These are phyloP conservation scores for Mycena latifolia DNA, from an alignment of 768 basidiomycete species.

Conservation along the genomic window DNA sequence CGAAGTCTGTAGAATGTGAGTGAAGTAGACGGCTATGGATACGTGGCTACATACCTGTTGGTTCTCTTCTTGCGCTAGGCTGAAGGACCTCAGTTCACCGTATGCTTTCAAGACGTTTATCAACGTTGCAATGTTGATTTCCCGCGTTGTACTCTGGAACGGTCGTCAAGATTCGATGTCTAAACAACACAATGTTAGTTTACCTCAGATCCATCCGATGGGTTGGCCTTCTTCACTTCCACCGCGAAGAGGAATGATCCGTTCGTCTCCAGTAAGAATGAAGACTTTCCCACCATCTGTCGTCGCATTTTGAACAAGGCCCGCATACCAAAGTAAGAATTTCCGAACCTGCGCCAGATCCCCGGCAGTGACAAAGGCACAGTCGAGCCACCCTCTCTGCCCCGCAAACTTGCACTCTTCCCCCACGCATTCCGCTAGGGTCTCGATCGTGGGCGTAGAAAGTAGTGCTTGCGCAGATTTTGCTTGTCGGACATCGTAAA, in stretches of 20 bases:
- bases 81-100: conserved; percentile 30
- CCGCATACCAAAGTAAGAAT: conserved; percentile 20
- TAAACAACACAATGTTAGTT: neutral
- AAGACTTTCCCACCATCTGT: conserved; percentile 68
- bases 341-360: conserved; percentile 58
- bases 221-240: conserved; percentile 29
- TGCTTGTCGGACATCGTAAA: conserved; percentile 71
- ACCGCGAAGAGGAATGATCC: conserved; percentile 65
- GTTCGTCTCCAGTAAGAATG: conserved; percentile 64
- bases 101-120: conserved; percentile 24
- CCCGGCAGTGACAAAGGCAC: conserved; percentile 59
- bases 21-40: neutral
- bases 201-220: conserved; percentile 7
- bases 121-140: conserved; percentile 25
- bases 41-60: conserved; percentile 22
- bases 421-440: conserved; percentile 46
- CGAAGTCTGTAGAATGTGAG: conserved; percentile 30
- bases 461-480: conserved; percentile 59
- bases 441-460: conserved; percentile 43
- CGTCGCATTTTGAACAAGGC: conserved; percentile 17
- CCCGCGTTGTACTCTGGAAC: conserved; percentile 17
- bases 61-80: conserved; percentile 17
- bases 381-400: conserved; percentile 48
- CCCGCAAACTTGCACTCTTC: conserved; percentile 40
- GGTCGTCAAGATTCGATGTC: neutral